phyloP scores from a whole-genome alignment of 805 yeast genomes.

The Yarrowia keelungensis region DNA sequence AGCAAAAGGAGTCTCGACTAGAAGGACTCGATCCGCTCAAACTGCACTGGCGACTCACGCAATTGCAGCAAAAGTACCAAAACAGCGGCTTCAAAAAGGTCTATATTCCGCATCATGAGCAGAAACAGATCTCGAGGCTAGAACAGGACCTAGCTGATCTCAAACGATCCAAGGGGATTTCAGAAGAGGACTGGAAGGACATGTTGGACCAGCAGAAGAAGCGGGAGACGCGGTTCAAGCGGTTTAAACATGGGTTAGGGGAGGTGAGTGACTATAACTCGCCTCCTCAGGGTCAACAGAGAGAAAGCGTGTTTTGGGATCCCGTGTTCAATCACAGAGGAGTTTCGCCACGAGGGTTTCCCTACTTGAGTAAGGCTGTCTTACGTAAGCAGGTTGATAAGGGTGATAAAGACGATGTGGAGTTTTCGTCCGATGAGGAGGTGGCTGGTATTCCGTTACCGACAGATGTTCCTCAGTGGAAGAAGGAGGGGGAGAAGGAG shows the following conservation, averaged over 20 bases:
- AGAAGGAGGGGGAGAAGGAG: conserved; percentile 1
- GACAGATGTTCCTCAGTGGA: conserved; percentile 1
- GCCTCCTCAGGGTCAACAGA: conserved; percentile 42
- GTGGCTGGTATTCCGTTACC: conserved; percentile 1
- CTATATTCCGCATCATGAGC: conserved; percentile 45
- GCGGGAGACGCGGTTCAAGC: conserved; percentile 28
- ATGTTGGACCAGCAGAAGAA: conserved; percentile 10
- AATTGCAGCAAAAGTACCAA: conserved; percentile 28
- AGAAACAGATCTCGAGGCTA: conserved; percentile 41
- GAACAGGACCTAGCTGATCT: conserved; percentile 42
- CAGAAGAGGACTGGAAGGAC: conserved; percentile 10
- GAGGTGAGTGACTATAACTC: conserved; percentile 25
- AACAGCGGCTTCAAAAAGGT: conserved; percentile 40
- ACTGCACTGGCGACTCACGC: conserved; percentile 11
- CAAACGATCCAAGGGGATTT: conserved; percentile 39
- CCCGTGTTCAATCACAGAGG: conserved; percentile 46
- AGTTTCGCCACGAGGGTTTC: conserved; percentile 49
- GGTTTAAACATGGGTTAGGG: conserved; percentile 21
- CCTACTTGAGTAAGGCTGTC: conserved; percentile 7
- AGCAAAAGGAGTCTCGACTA: conserved; percentile 6
- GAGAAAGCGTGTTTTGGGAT: conserved; percentile 46
- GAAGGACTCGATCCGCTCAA: conserved; percentile 29
- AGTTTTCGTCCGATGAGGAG: conserved; percentile 30
- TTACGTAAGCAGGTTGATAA: neutral
- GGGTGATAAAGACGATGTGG: neutral